Conservation (phyloP, 306 rosid species). For the Dalbergia cultrata region DNA sequence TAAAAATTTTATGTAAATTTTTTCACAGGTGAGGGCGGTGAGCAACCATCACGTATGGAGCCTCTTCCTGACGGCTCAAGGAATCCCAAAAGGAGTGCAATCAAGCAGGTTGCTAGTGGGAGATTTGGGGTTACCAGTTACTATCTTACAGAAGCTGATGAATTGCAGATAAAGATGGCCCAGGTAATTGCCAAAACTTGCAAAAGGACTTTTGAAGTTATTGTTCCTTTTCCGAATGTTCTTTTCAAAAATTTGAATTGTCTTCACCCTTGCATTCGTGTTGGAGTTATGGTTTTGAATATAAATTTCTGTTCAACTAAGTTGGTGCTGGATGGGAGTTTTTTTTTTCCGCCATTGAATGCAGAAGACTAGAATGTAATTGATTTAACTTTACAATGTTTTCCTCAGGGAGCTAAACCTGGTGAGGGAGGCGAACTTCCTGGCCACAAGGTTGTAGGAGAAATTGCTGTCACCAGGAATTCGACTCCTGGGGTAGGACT, state of each 20-base stretch:
- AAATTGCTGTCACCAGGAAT: slow-evolving; percentile 92
- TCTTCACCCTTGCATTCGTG: slow-evolving; percentile 31
- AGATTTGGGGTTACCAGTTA: slow-evolving; percentile 99
- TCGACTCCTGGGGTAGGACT: slow-evolving; percentile 99
- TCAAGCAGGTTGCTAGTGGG: slow-evolving; percentile 98
- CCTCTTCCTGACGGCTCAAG: slow-evolving; percentile 90
- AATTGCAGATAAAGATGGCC: slow-evolving; percentile 99
- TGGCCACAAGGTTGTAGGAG: slow-evolving; percentile 97
- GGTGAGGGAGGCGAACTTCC: slow-evolving; percentile 99
- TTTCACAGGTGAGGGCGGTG: slow-evolving; percentile 96
- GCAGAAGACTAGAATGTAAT: slow-evolving; percentile 17
- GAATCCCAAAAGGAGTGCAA: slow-evolving; percentile 96
- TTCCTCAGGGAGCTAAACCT: slow-evolving; percentile 95
- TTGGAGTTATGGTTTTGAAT: slow-evolving; percentile 51
- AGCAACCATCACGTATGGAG: slow-evolving; percentile 98
- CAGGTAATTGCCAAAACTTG: slow-evolving; percentile 67
- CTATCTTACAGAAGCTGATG: slow-evolving; percentile 96
- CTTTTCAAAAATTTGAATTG: neutral
- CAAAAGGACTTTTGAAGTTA: neutral
- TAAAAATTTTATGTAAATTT: neutral
- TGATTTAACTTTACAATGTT: slow-evolving; percentile 46
- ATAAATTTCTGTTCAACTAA: slow-evolving; percentile 53
- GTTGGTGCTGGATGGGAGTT: slow-evolving; percentile 43
- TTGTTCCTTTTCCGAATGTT: slow-evolving; percentile 14
- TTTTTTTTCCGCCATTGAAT: slow-evolving; percentile 20